Evolutionary conservation across 1,284 basidiomycete genomes (phyloP).

Genomic region (Malassezia brasiliensis): DNA sequence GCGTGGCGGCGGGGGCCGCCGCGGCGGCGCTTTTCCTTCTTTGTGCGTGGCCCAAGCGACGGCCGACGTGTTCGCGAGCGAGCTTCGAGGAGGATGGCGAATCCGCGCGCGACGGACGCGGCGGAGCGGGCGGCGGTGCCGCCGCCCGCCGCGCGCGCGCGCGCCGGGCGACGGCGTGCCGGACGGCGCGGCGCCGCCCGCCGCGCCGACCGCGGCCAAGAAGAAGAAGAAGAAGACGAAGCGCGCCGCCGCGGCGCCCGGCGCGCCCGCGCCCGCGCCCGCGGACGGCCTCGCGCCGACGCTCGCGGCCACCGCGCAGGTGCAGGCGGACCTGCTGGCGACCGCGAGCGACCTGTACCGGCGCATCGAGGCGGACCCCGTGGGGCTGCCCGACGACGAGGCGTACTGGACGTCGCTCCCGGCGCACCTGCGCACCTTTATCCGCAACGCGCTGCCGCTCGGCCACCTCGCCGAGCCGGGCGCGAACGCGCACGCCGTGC

Average conservation of each 20-base stretch:
- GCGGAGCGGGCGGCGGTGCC: background rate
- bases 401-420: slow-evolving; percentile 57
- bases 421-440: slow-evolving; percentile 55
- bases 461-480: slow-evolving; percentile 39
- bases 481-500: slow-evolving; percentile 37
- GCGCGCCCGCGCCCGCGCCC: background rate
- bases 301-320: slow-evolving; percentile 35
- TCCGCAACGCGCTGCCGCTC: slow-evolving; percentile 54
- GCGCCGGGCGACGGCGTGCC: slow-evolving; percentile 8
- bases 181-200: background rate
- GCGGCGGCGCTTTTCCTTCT: slow-evolving; percentile 3
- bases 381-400: slow-evolving; percentile 51
- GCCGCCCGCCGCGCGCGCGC: background rate
- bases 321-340: slow-evolving; percentile 42
- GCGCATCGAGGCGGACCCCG: slow-evolving; percentile 44
- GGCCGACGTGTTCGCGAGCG: no score
- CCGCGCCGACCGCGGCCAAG: background rate
- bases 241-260: background rate
- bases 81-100: slow-evolving; percentile 6
- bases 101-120: slow-evolving; percentile 8
- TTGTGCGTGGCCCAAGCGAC: background rate
- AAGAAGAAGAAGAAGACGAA: slow-evolving; percentile 15
- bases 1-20: background rate
- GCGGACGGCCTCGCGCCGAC: slow-evolving; percentile 10
- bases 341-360: slow-evolving; percentile 46